Evolutionary conservation across 257 asterid genomes (phyloP), one percentile per base, ranked within the genome.

Genomic region (Penstemon davidsonii): DNA sequence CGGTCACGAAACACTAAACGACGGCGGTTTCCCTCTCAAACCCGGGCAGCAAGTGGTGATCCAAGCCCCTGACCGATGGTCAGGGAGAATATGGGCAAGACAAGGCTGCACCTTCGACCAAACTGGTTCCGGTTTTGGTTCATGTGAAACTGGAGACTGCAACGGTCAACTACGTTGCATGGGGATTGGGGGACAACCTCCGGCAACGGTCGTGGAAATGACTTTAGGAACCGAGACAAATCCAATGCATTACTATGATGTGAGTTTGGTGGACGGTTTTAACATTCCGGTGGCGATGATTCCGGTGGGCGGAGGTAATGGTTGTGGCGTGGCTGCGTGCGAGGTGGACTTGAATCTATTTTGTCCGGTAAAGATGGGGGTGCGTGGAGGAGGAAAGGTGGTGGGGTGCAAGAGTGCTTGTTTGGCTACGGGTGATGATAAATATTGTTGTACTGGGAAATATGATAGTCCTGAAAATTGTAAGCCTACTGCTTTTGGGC

Each of bases 61-160:
- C 8, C 74, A 87, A 8, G 66, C 87, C 37, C 91, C 95, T 2
- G 41, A 77, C n/a, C 62, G 45, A 49, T 91, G 96, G 98, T 91
- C 98, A 13, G 98, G 96, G 8, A 68, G 98, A 25, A 62, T 91
- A 50, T 91, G 98, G 96, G 96, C 84, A 3, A 80, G 97, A 36
- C 82, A 70, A 5, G 96, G 95, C 66, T 88, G 97, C 81, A 69
- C 79, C 59, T 88, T 87, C 73, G 88, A 83, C 55, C 37, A 52
- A 33, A 3, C 72, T 0, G 91, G 95, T 0, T 63, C 37, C 25
- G 91, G 18, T 15, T 15, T 15, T 15, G 18, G 95, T n/a, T 51
- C 89, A 0, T 91, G 97, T 75, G 81, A 74, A 53, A 88, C 94
- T 3, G 97, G 97, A 0, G 97, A 87, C 76, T 91, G 97, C 72